Evolutionary conservation across 441 rosid genomes (phyloP), one percentile per base, ranked within the genome.

Genomic region (Isatis lusitanica): DNA sequence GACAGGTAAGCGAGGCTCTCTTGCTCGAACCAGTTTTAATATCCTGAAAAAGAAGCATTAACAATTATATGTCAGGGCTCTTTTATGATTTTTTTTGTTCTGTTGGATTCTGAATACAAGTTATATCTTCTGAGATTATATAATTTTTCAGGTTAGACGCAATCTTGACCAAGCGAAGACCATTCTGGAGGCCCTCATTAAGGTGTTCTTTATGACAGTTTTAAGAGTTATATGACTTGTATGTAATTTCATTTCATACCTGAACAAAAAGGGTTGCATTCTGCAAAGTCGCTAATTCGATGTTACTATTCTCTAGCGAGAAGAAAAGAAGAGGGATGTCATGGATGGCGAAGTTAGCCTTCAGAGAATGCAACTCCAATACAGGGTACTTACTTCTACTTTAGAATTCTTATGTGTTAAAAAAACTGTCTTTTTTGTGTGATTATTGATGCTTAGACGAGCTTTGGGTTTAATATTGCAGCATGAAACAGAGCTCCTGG

Each of bases 141-240:
- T 65, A 42, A 36, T 70, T 55, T 46, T 73, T 74, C 85, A 92
- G 99, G 97, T 94, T 76, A 85, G 99, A 76, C 98, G 98, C 80
- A 94, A 94, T 80, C 93, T 94, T 56, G 99, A 87, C 60, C 98
- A 94, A 80, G 98, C 99, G 46, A 89, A 94, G 83, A 85, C 87
- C 66, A 85, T 94, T 65, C 88, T 94, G 48, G 94, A 90, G 78
- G 89, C 92, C 38, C 83, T 94, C 70, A 90, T 94, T 75, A 94
- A 88, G 99, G 99, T 86, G 76, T 66, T 55, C 57, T 63, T 75
- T 79, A 65, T 73, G 17, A n/a, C 53, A 50, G 73, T 81, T 51
- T 26, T 56, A 77, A 36, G 61, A 66, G 59, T 48, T 48, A 63
- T 58, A 65, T 63, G 64, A 35, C 40, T 78, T 68, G 60, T 67